Base-by-base conservation (phyloP, 1,284 basidiomycete genomes). In the Leccinum pseudoinsigne region DNA sequence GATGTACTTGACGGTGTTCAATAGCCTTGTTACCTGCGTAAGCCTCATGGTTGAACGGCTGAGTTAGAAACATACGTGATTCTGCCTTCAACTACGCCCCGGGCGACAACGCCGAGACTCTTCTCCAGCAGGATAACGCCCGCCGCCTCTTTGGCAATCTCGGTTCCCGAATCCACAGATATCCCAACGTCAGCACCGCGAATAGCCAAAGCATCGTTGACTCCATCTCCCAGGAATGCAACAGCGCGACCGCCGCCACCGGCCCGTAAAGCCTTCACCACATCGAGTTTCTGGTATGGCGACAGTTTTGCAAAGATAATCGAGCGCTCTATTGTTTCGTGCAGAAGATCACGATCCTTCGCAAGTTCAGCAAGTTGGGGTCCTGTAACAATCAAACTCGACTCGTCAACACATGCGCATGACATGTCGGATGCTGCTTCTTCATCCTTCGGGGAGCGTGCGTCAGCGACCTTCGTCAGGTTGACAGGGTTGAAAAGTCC, bases 81-180 rank as follows among this genome's bases (percentile, higher is more conserved):
- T 36, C 72, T 75, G 63, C 72, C 72, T 58, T 74, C 75, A 8
- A 77, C 61, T 21, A 74, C 72, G 55, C 72, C 75, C 2, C 72
- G 73, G 4, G 68, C 69, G 26, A 74, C 75, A 14, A 77, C 74
- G 3, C 18, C 73, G 50, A 74, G 68, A 18, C 73, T 74, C 59
- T 74, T 74, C 65, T 98, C 95, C 50, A 98, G 93, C 18, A 99
- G 84, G 69, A 99, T 98, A 62, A 97, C 89, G 77, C 98, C 96
- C 6, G 96, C 95, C 5, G 97, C 97, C 79, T 98, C 96, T 78
- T 98, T 98, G 16, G 97, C 95, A 16, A 99, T 97, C 73, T 99
- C 97, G 5, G 97, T 98, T 11, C 97, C 97, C 62, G 92, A 92
- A 63, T 97, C 97, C 94, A 99, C 98, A 31, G 93, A 93, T 63